Percentiles rank a stretch among this genome's conserved stretches.
phyloP scores from a whole-genome alignment of 257 asterid species.

The Hygrophila difformis region DNA sequence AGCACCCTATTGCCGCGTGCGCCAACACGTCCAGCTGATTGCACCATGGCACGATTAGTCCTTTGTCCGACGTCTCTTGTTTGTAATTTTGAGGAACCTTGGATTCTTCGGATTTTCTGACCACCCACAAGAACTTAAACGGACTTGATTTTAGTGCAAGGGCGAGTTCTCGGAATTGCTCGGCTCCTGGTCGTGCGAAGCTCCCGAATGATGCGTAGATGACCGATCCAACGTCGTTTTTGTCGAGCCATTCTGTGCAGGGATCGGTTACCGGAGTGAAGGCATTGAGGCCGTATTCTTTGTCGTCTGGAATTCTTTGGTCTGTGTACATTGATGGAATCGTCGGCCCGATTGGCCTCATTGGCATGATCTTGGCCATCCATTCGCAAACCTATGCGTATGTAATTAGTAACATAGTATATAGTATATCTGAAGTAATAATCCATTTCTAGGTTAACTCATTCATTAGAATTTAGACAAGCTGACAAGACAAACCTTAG shows the following conservation, averaged over 20 bases:
- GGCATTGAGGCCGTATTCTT: constrained; percentile 25
- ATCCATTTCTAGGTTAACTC: too few relatives aligned
- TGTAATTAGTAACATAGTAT: too few relatives aligned
- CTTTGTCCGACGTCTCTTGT: constrained; percentile 14
- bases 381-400: constrained; percentile 18
- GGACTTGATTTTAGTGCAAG: constrained; percentile 18
- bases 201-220: constrained; percentile 38
- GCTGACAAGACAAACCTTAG: neutral
- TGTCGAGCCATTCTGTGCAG: constrained; percentile 28
- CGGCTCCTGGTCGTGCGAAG: constrained; percentile 5
- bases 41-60: constrained; percentile 26
- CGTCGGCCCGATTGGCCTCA: constrained; percentile 26
- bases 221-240: constrained; percentile 19
- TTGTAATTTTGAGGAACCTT: constrained; percentile 14
- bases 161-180: constrained; percentile 28
- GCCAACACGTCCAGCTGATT: constrained; percentile 23
- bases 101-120: constrained; percentile 18
- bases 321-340: constrained; percentile 26
- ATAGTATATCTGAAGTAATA: too few relatives aligned
- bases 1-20: too few relatives aligned
- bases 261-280: constrained; percentile 22
- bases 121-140: constrained; percentile 35
- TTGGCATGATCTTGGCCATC: constrained; percentile 16
- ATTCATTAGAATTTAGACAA: too few relatives aligned
- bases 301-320: constrained; percentile 19